Percentiles rank a stretch among this genome's conserved stretches.
These are phyloP conservation scores for Kwoniella bestiolae DNA, from an alignment of 768 basidiomycete species.

Conservation along the genomic window DNA sequence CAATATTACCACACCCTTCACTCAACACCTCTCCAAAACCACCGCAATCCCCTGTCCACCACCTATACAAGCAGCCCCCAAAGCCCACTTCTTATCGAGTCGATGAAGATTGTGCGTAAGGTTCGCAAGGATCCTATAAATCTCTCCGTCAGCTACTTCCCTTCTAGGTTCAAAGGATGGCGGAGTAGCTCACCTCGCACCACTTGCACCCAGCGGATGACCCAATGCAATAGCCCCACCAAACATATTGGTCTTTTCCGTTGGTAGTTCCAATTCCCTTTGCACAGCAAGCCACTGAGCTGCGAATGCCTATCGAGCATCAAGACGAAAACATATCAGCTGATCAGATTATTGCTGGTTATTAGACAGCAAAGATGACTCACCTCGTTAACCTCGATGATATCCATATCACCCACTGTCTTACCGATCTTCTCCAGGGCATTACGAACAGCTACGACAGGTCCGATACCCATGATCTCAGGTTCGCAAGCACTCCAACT, in stretches of 20 bases:
- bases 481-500: conserved; percentile 59
- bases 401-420: conserved; percentile 57
- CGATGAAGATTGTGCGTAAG: conserved; percentile 58
- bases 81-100: conserved; percentile 57
- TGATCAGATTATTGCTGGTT: no score
- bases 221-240: conserved; percentile 59
- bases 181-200: conserved; percentile 35
- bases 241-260: conserved; percentile 52
- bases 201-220: conserved; percentile 38
- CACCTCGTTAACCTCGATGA: conserved; percentile 57
- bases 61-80: conserved; percentile 60
- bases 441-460: conserved; percentile 49
- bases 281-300: conserved; percentile 59
- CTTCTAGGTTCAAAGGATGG: neutral
- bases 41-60: conserved; percentile 59
- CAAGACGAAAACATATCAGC: conserved; percentile 16
- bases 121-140: conserved; percentile 54
- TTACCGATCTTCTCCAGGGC: conserved; percentile 47
- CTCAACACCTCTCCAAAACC: conserved; percentile 50
- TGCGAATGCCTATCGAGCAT: conserved; percentile 57
- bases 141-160: neutral
- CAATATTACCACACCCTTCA: neutral
- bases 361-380: neutral
- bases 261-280: conserved; percentile 57
- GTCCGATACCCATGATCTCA: conserved; percentile 60